These are phyloP conservation scores for Lachancea lanzarotensis DNA, from an alignment of 805 yeast genomes.

Conservation along the genomic window DNA sequence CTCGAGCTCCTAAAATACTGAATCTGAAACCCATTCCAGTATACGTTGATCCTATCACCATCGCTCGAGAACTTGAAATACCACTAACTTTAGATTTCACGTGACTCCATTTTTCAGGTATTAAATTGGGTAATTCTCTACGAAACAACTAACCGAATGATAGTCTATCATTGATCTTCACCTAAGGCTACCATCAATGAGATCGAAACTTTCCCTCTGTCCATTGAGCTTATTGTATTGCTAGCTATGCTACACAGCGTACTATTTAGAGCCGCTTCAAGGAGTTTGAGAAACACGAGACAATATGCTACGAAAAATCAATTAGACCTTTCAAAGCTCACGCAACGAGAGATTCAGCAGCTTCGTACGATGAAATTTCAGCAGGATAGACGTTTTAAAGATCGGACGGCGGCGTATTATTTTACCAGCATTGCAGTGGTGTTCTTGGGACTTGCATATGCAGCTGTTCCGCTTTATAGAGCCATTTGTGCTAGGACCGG, in stretches of 20 bases:
- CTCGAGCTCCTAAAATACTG: too few species aligned
- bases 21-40: too few species aligned
- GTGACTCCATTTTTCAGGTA: too few species aligned
- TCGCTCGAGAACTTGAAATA: too few species aligned
- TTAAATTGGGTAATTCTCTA: too few species aligned
- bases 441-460: slow-evolving; percentile 73
- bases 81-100: too few species aligned
- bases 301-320: not conserved
- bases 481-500: slow-evolving; percentile 93
- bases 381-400: slow-evolving; percentile 31
- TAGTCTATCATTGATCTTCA: too few species aligned
- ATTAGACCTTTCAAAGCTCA: slow-evolving; percentile 21
- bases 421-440: slow-evolving; percentile 60
- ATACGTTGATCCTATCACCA: too few species aligned
- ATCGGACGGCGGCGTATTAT: slow-evolving; percentile 57
- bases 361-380: slow-evolving; percentile 18
- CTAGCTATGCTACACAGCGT: slow-evolving; percentile 3
- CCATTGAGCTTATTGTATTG: not conserved
- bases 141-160: too few species aligned
- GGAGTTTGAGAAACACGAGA: slow-evolving; percentile 3
- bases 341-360: slow-evolving; percentile 22
- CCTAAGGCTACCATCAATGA: too few species aligned
- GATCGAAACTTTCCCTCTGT: too few species aligned
- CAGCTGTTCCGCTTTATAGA: slow-evolving; percentile 88
- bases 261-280: slow-evolving; percentile 4